These are phyloP conservation scores for Chernovozyma sophiae-reginae DNA, from an alignment of 1,139 yeast species.

Conservation along the genomic window DNA sequence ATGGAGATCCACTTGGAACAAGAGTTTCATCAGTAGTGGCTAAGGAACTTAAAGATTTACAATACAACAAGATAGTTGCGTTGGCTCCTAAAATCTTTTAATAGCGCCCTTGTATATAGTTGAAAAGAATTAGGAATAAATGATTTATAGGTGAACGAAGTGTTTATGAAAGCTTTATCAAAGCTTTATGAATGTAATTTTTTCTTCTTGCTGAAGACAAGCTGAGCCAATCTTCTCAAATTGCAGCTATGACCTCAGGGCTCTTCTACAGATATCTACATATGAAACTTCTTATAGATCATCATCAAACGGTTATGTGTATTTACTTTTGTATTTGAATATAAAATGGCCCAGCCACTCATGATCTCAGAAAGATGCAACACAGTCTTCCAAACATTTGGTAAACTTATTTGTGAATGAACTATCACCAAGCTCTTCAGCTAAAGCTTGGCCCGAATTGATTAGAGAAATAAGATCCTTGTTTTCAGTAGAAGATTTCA, in stretches of 20 bases:
- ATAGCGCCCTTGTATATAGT: slow-evolving; percentile 7
- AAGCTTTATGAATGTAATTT: too few species aligned
- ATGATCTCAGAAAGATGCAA: slow-evolving; percentile 1
- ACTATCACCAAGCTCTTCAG: not conserved
- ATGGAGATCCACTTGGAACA: slow-evolving; percentile 92
- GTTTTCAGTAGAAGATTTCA: not conserved
- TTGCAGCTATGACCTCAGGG: too few species aligned
- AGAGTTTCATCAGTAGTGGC: slow-evolving; percentile 92
- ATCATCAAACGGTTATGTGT: too few species aligned
- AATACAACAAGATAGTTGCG: slow-evolving; percentile 81
- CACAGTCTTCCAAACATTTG: not conserved
- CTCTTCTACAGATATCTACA: too few species aligned
- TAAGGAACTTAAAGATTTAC: slow-evolving; percentile 80
- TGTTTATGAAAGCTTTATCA: too few species aligned
- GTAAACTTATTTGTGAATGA: not conserved
- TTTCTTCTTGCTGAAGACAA: too few species aligned
- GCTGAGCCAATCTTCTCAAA: too few species aligned
- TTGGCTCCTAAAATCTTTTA: slow-evolving; percentile 85
- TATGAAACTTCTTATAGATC: too few species aligned
- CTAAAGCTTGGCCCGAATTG: not conserved
- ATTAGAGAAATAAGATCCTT: not conserved
- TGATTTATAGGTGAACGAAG: too few species aligned
- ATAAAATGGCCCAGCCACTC: too few species aligned
- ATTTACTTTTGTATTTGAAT: too few species aligned
- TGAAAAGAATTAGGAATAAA: not conserved